phyloP scores from a whole-genome alignment of 2,329 filamentous ascomycete species.

The Thelonectria discophora region DNA sequence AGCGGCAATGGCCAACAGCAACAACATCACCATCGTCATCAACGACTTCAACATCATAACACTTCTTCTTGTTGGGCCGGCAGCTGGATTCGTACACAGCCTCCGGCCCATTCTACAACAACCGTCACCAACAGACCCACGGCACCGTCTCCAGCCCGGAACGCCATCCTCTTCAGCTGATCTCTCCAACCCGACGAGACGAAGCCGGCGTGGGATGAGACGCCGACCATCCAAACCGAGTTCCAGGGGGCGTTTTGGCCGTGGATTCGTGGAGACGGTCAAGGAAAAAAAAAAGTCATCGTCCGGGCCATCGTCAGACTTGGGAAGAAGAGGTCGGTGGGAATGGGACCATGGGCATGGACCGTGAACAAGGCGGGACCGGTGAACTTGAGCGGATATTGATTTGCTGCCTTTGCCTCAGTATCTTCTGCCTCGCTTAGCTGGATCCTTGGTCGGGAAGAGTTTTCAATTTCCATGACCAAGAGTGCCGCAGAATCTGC shows the following conservation, averaged over 20 bases:
- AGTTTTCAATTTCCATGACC: conserved; percentile 2
- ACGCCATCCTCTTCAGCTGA: conserved; percentile 18
- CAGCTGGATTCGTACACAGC: not conserved
- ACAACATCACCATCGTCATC: conserved; percentile 17
- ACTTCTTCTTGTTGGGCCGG: conserved; percentile 18
- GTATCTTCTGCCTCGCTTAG: conserved; percentile 9
- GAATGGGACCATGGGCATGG: conserved; percentile 31
- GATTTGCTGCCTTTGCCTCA: conserved; percentile 23
- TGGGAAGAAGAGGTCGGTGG: conserved; percentile 20
- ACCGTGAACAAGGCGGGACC: conserved; percentile 13
- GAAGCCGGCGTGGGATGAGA: conserved; percentile 27
- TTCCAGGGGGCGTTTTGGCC: conserved; percentile 24
- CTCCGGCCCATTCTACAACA: conserved; percentile 13
- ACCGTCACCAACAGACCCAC: conserved; percentile 18
- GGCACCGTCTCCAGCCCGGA: conserved; percentile 8
- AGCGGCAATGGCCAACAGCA: conserved; percentile 7
- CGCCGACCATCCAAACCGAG: conserved; percentile 15
- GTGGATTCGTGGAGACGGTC: conserved; percentile 32
- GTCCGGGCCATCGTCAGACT: conserved; percentile 24
- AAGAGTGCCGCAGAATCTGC: not conserved
- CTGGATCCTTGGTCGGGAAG: not conserved
- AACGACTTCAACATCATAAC: conserved; percentile 23
- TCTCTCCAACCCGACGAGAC: conserved; percentile 6
- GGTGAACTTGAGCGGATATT: conserved; percentile 6
- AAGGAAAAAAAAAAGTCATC: conserved; percentile 14